phyloP scores from a whole-genome alignment of 768 basidiomycete species.

The Solioccasus polychromus region DNA sequence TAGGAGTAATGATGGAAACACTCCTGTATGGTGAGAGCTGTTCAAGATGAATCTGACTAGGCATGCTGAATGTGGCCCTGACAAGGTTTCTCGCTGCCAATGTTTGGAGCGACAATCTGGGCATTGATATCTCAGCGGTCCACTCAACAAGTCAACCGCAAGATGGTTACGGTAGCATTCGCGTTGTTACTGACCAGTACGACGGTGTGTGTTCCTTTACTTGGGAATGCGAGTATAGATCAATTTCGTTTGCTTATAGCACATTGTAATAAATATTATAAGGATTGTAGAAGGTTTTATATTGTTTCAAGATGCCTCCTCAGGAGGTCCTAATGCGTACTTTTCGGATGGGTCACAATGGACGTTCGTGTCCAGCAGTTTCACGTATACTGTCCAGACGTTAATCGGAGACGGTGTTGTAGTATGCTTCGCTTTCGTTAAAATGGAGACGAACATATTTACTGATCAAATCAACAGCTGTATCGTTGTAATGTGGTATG shows the following conservation, averaged over 20 bases:
- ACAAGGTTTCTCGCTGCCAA: conserved; percentile 32
- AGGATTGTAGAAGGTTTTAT: conserved; percentile 28
- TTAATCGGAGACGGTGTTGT: conserved; percentile 30
- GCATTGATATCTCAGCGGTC: conserved; percentile 13
- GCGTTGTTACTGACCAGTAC: conserved; percentile 26
- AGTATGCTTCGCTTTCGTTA: conserved; percentile 13
- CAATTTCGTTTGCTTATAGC: too few relatives aligned
- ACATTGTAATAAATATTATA: conserved; percentile 24
- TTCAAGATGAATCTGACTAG: not conserved
- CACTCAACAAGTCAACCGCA: conserved; percentile 8
- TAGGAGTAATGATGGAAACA: conserved; percentile 6
- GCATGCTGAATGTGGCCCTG: not conserved
- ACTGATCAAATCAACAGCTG: conserved; percentile 22
- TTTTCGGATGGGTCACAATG: conserved; percentile 27
- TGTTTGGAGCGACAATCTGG: conserved; percentile 32
- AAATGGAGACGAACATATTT: not conserved
- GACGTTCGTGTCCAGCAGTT: conserved; percentile 29
- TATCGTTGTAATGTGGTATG: conserved; percentile 33
- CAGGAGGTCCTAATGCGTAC: conserved; percentile 20
- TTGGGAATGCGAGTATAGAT: too few relatives aligned
- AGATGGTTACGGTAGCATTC: conserved; percentile 19
- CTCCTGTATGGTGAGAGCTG: conserved; percentile 11
- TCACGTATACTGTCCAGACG: conserved; percentile 23
- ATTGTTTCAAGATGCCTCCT: conserved; percentile 9
- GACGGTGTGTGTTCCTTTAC: conserved; percentile 17